These are phyloP conservation scores for Acanthamoeba lenticulata DNA, from an alignment of 208 protist genomes.

Conservation along the genomic window DNA sequence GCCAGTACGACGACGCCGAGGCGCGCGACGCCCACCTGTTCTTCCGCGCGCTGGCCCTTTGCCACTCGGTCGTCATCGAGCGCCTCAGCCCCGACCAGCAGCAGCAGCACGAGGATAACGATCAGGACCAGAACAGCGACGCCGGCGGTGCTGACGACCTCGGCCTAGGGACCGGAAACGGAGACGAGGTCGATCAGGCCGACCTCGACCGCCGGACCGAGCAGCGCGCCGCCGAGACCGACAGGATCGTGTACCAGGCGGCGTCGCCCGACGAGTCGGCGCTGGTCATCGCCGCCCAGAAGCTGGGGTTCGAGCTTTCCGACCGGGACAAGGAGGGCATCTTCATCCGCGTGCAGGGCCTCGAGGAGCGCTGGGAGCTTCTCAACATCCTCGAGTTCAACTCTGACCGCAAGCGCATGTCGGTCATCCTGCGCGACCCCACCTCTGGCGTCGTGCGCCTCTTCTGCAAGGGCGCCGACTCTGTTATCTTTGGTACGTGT, in stretches of 20 bases:
- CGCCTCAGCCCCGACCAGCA: background rate
- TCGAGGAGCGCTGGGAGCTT: background rate
- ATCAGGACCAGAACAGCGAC: slow-evolving; percentile 13
- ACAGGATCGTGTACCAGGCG: slow-evolving; percentile 89
- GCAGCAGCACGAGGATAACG: background rate
- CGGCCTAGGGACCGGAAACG: no score
- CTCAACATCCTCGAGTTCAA: slow-evolving; percentile 76
- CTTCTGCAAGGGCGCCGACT: slow-evolving; percentile 82
- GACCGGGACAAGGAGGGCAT: background rate
- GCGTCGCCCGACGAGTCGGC: slow-evolving; percentile 94
- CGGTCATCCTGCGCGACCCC: slow-evolving; percentile 76
- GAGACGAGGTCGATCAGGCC: background rate
- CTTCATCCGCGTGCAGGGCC: background rate
- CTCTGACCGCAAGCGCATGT: slow-evolving; percentile 84
- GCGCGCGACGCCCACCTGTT: background rate
- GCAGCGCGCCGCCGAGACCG: background rate
- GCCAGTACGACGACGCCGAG: background rate
- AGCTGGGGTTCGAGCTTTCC: slow-evolving; percentile 80
- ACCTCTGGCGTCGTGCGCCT: slow-evolving; percentile 24
- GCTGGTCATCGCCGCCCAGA: slow-evolving; percentile 89
- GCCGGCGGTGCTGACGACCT: no score
- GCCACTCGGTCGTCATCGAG: slow-evolving; percentile 34
- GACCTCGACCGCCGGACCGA: background rate
- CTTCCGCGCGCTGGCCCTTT: background rate
- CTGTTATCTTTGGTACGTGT: slow-evolving; percentile 64